Base-by-base conservation (phyloP, 192 early-diverging fungal genomes). In the Entomortierella parvispora region DNA sequence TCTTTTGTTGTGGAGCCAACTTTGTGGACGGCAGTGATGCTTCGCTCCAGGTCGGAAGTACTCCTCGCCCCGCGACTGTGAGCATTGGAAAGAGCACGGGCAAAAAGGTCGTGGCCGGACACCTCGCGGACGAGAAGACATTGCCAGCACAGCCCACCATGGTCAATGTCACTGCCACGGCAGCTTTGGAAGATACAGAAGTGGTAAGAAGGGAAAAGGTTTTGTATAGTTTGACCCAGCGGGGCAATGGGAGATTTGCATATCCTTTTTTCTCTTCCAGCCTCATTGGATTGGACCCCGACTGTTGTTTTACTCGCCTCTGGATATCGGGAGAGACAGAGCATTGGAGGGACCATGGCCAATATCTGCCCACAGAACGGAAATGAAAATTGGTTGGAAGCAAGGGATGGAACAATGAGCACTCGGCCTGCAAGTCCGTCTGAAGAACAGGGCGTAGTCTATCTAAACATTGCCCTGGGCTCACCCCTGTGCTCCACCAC, bases 1-100 rank as follows among this genome's bases (percentile, higher is more conserved):
- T 77, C 28, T 77, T 77, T 43, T 77, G 74, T 54, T 77, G 74
- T 68, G 65, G 74, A 31, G 65, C 74, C 60, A 68, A 68, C 29
- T 77, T 68, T 76, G 65, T 76, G 7, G 62, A 68, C 29, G 74
- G 68, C 59, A 68, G 58, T 25, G 74, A 77, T 58, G 45, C 52
- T 11, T 63, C 60, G 2, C 34, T 63, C 45, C 52, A 51, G 18
- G 74, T 59, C 11, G 61, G 65, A 26, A 4, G 18, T 2, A 26
- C 53, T 9, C n/a, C 34, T 50, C 65, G 65, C 22, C 48, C 74
- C 23, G 9, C 50, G 22, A 57, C 64, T n/a, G 64, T 76, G 58
- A 76, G 64, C 64, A 68, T 62, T 25, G 65, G 64, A 59, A 74
- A 60, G 33, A 56, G 49, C 3, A 31, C 71, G 12, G 71, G 71